These are phyloP conservation scores for Hypoxylon perforatum DNA, from an alignment of 495 filamentous ascomycete genomes.

Conservation along the genomic window DNA sequence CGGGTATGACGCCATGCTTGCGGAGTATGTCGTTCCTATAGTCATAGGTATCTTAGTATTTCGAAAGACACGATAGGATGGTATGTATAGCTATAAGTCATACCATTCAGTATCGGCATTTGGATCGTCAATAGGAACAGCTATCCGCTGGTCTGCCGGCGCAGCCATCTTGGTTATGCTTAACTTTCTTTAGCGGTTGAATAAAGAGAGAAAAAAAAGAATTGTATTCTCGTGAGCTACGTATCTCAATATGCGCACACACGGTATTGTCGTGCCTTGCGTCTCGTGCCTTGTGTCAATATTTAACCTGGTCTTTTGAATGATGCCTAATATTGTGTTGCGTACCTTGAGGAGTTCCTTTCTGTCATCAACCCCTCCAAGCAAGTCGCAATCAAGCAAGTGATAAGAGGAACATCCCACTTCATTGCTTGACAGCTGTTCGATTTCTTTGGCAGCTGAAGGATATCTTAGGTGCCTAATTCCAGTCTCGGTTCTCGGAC, in stretches of 20 bases:
- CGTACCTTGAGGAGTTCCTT: neutral
- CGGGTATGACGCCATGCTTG: slow-evolving; percentile 93
- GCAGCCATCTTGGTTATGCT: slow-evolving; percentile 70
- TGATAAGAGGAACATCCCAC: neutral
- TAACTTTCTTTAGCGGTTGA: neutral
- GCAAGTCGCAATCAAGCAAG: neutral
- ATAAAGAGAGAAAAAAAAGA: neutral
- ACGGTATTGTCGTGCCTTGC: neutral
- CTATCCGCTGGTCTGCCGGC: slow-evolving; percentile 70
- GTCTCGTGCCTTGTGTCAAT: neutral
- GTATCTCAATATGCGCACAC: neutral
- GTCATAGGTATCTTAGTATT: slow-evolving; percentile 26
- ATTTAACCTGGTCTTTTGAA: neutral
- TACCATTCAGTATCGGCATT: slow-evolving; percentile 99
- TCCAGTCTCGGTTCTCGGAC: slow-evolving; percentile 1
- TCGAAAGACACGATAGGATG: neutral
- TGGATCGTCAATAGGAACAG: slow-evolving; percentile 90
- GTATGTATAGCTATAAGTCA: slow-evolving; percentile 13
- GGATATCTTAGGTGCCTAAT: neutral
- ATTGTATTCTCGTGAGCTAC: neutral
- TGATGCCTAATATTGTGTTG: neutral
- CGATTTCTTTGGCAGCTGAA: slow-evolving; percentile 6
- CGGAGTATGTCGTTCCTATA: slow-evolving; percentile 97
- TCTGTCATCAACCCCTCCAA: slow-evolving; percentile 9
- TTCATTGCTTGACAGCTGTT: slow-evolving; percentile 7